These are phyloP conservation scores for Citrus australasica DNA, from an alignment of 345 rosid species.

Conservation along the genomic window DNA sequence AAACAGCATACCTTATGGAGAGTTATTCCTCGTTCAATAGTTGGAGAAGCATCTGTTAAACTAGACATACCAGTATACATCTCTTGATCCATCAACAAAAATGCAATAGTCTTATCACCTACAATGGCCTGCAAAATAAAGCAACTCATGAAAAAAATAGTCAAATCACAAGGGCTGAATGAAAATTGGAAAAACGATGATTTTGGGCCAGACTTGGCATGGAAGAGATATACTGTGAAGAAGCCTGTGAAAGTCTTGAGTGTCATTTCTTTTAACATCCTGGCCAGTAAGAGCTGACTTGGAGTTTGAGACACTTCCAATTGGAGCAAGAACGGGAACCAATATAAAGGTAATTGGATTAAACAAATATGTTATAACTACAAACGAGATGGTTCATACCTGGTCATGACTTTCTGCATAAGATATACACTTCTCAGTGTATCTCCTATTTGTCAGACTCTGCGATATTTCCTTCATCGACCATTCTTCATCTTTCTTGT, in stretches of 20 bases:
- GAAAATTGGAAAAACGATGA: not conserved
- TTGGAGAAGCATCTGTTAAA: slow-evolving; percentile 52
- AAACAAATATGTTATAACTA: slow-evolving; percentile 5
- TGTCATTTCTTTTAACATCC: not conserved
- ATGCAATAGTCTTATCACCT: slow-evolving; percentile 76
- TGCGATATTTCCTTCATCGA: slow-evolving; percentile 57
- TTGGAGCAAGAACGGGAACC: not conserved
- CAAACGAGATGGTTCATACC: slow-evolving; percentile 28
- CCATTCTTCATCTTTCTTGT: slow-evolving; percentile 73
- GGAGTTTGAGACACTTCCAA: not conserved
- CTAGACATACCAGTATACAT: slow-evolving; percentile 78
- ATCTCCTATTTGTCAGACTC: slow-evolving; percentile 70
- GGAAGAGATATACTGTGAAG: slow-evolving; percentile 4
- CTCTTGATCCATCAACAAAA: slow-evolving; percentile 66
- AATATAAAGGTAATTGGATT: not conserved
- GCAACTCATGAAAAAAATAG: slow-evolving; percentile 9
- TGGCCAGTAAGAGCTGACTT: not conserved
- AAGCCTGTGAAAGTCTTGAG: not conserved
- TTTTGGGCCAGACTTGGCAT: not conserved
- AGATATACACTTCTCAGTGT: slow-evolving; percentile 67
- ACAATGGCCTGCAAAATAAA: slow-evolving; percentile 58
- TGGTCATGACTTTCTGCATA: slow-evolving; percentile 92
- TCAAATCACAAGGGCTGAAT: not conserved
- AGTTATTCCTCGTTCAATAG: slow-evolving; percentile 62
- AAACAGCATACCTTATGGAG: slow-evolving; percentile 60